Evolutionary conservation across 2,329 filamentous ascomycete species (phyloP), one percentile per base, ranked within the genome.

Genomic region (Xylariaceae sp.): DNA sequence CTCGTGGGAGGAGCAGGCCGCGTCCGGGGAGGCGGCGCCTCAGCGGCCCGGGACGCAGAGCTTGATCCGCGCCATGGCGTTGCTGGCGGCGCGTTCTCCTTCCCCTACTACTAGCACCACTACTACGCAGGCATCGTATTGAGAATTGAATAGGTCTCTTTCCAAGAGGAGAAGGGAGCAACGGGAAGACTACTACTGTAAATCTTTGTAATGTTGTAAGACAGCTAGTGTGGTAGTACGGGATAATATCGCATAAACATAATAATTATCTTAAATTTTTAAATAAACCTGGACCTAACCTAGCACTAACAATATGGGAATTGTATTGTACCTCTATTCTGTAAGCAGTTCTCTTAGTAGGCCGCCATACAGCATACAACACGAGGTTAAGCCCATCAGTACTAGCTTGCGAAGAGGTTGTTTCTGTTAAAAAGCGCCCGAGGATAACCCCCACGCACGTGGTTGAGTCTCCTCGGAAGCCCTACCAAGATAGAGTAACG

Each of bases 401-500:
- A 30, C 30, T 36, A 36, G 42, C 27, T 42, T 45, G 42, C 42
- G 42, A 45, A 27, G 11, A n/a, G n/a, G n/a, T n/a, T n/a, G n/a
- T n/a, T n/a, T n/a, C n/a, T n/a, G n/a, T n/a, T n/a, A 26, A 8
- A 26, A 12, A 26, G 7, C 12, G 23, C 8, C 23, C 23, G 23
- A 26, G 12, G 12, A 12, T 26, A 26, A 26, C 21, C 21, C 21
- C 6, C 21, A 24, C 11, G 21, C 21, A 11, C 21, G 21, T 24
- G 21, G 21, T 7, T 11, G 21, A 24, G 21, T 6, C 21, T 24
- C 7, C 21, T 24, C 21, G 21, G 21, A 24, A 24, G 21, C 21
- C 11, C 6, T 24, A 24, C 21, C 11, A 11, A 11, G 11, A 7
- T 24, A 11, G 11, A 24, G 21, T 24, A 24, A 24, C 21, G 21